Base-by-base conservation (phyloP, 257 asterid species). In the Fraxinus anomala region DNA sequence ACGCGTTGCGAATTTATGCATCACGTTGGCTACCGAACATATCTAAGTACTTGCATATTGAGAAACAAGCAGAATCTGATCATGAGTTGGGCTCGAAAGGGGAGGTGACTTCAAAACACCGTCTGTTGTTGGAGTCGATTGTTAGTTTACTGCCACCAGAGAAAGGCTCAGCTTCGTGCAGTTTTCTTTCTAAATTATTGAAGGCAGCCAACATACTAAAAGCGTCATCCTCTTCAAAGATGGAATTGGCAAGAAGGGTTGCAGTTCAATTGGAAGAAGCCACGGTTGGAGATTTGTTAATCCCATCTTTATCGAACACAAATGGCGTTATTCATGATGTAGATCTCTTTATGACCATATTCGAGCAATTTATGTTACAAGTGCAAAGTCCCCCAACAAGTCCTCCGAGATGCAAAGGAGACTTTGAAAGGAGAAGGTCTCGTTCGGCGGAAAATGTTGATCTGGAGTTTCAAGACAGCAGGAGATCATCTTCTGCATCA, bases 261-360 rank as follows among this genome's bases (percentile, higher is more conserved):
- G 97, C 91, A 0, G 69, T 89, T 67, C 99, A 93, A 26, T 40
- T 95, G 74, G 98, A 93, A 61, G 97, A 93, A 14, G 99, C 99
- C 26, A 77, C 90, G 0, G 90, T 90, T 7, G 34, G 77, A 6
- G 99, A 95, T 83, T 82, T 95, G 78, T 61, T 93, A 40, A 89
- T 93, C 39, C 98, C 96, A 1, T 85, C 89, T 59, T 75, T 75
- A 47, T 82, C 90, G 1, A 56, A 82, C 80, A 70, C 85, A 28
- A 76, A 61, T 16, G 82, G 80, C 37, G 42, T 78, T 78, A 21
- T 81, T 2, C 91, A 88, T 36, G 93, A 94, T 74, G 96, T 92
- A 4, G 97, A 94, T 65, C 68, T 83, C 7, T 94, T 88, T 9
- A 54, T 89, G 56, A 87, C 82, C n/a, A 91, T 92, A 49, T 36